phyloP scores from a whole-genome alignment of 2,329 filamentous ascomycete genomes.

The Rachicladosporium sp. region DNA sequence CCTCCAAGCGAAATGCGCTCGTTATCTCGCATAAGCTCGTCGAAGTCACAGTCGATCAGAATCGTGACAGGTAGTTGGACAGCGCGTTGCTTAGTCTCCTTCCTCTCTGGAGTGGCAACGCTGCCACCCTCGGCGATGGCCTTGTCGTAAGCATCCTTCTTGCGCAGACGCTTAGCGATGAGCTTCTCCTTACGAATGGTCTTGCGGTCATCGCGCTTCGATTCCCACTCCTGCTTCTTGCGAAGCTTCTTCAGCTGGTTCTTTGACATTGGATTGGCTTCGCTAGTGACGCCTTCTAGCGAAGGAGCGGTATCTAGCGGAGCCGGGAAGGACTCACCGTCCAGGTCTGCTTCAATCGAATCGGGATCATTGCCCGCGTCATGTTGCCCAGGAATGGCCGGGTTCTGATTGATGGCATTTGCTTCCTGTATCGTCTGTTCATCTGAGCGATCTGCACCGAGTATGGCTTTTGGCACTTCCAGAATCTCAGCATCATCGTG shows the following conservation, averaged over 20 bases:
- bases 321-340: background rate
- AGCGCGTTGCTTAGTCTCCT: slow-evolving; percentile 21
- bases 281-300: background rate
- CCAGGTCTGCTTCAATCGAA: no score
- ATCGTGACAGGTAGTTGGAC: slow-evolving; percentile 63
- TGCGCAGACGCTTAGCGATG: slow-evolving; percentile 40
- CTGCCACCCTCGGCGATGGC: slow-evolving; percentile 9
- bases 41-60: slow-evolving; percentile 84
- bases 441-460: no score
- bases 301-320: background rate
- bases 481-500: slow-evolving; percentile 15
- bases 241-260: slow-evolving; percentile 72
- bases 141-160: slow-evolving; percentile 22
- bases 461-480: no score
- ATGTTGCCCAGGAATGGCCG: no score
- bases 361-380: no score
- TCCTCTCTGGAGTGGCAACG: slow-evolving; percentile 6
- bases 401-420: background rate
- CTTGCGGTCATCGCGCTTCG: slow-evolving; percentile 48
- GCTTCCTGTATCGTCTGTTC: background rate
- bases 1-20: slow-evolving; percentile 72
- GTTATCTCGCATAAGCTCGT: slow-evolving; percentile 75
- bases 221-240: slow-evolving; percentile 63
- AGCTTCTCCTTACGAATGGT: slow-evolving; percentile 45
- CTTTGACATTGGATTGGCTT: slow-evolving; percentile 52